Conservation (phyloP, 2,329 filamentous ascomycete genomes). For the Aureobasidium subglaciale region DNA sequence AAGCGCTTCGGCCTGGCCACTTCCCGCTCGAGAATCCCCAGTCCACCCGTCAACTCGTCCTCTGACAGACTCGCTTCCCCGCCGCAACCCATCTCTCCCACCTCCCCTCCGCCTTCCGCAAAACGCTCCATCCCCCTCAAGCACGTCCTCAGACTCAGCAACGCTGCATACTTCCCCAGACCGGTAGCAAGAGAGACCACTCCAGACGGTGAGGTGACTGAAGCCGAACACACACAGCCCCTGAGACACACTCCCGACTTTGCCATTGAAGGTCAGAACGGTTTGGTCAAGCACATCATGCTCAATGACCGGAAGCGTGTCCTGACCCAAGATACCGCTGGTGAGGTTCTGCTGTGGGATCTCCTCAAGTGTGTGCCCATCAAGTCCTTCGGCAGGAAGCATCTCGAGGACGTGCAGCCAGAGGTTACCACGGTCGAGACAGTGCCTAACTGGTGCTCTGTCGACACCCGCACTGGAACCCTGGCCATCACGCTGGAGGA, state of each 20-base stretch:
- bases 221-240: constrained; percentile 29
- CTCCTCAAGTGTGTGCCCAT: constrained; percentile 82
- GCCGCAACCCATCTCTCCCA: constrained; percentile 21
- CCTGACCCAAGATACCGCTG: constrained; percentile 86
- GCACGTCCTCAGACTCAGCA: constrained; percentile 74
- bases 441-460: constrained; percentile 91
- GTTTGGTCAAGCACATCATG: constrained; percentile 85
- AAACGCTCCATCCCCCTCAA: constrained; percentile 67
- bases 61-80: constrained; percentile 10
- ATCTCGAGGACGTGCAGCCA: constrained; percentile 84
- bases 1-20: constrained; percentile 47
- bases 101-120: constrained; percentile 27
- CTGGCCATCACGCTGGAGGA: constrained; percentile 87
- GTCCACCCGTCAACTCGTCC: constrained; percentile 21
- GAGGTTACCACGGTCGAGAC: constrained; percentile 82
- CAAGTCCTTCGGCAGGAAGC: constrained; percentile 85
- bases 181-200: constrained; percentile 33
- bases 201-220: constrained; percentile 47
- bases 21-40: constrained; percentile 34
- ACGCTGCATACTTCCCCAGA: constrained; percentile 68
- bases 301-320: constrained; percentile 86
- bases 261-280: constrained; percentile 84
- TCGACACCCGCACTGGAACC: constrained; percentile 87
- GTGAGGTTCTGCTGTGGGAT: constrained; percentile 94
- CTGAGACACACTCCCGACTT: constrained; percentile 40